phyloP scores from a whole-genome alignment of 2,329 filamentous ascomycete species.

The Neurospora crassa region DNA sequence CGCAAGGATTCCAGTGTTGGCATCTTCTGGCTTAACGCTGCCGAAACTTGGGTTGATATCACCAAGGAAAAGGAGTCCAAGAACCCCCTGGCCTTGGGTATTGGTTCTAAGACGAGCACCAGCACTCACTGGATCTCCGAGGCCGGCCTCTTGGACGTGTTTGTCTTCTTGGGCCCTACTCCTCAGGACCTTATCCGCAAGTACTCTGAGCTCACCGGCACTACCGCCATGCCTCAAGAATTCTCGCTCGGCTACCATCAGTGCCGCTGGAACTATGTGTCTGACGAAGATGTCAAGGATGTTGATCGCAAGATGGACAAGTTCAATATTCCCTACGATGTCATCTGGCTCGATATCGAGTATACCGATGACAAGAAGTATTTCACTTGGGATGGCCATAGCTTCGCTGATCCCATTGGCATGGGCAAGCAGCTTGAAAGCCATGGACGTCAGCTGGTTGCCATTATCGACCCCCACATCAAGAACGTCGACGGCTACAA shows the following conservation, averaged over 20 bases:
- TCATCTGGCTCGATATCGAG: conserved; percentile 98
- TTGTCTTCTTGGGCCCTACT: conserved; percentile 85
- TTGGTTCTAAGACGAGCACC: conserved; percentile 61
- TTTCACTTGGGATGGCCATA: conserved; percentile 91
- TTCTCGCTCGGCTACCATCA: conserved; percentile 94
- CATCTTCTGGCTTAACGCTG: conserved; percentile 94
- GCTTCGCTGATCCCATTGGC: conserved; percentile 72
- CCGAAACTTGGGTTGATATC: conserved; percentile 96
- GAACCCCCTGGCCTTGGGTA: conserved; percentile 70
- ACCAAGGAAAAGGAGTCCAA: conserved; percentile 64
- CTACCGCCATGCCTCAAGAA: conserved; percentile 81
- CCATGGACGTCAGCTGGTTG: conserved; percentile 80
- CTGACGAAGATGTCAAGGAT: conserved; percentile 92
- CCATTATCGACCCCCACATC: conserved; percentile 95
- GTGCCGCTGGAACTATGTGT: conserved; percentile 98
- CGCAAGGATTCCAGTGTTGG: conserved; percentile 88
- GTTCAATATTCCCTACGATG: conserved; percentile 89
- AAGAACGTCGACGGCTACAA: conserved; percentile 78
- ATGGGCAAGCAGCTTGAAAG: conserved; percentile 85
- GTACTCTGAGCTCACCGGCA: conserved; percentile 86
- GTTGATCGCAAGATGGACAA: conserved; percentile 96
- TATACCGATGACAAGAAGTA: conserved; percentile 97
- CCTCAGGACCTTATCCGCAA: conserved; percentile 71
- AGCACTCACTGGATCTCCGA: conserved; percentile 97
- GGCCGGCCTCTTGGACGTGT: conserved; percentile 78